These are phyloP conservation scores for Incumbomyces delicatus DNA, from an alignment of 2,329 filamentous ascomycete genomes.

Conservation along the genomic window DNA sequence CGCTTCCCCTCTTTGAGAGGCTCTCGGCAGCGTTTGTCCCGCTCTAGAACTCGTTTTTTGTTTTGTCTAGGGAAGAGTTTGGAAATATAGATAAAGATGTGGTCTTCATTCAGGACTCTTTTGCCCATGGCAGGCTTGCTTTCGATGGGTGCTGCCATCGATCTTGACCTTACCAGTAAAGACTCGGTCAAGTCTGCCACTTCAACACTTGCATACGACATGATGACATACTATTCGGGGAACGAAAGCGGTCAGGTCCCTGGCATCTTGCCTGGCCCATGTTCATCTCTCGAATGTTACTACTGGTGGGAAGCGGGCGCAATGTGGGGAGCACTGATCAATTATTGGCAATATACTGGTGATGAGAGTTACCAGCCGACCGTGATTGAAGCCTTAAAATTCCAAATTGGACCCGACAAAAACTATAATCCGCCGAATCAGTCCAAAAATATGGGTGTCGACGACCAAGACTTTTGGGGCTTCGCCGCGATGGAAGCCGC, in stretches of 20 bases:
- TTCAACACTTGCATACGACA: constrained; percentile 25
- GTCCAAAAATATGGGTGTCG: constrained; percentile 28
- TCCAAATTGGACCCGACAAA: constrained; percentile 29
- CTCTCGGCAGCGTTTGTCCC: neutral
- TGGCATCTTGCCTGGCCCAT: constrained; percentile 26
- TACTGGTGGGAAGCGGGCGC: constrained; percentile 32
- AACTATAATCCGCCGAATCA: constrained; percentile 35
- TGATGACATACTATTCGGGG: constrained; percentile 28
- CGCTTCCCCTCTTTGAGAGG: neutral
- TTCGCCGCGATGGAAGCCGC: constrained; percentile 30
- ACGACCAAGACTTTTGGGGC: constrained; percentile 28
- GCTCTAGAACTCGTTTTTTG: neutral
- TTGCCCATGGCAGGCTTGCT: constrained; percentile 17
- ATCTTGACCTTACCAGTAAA: constrained; percentile 16
- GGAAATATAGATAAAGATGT: neutral
- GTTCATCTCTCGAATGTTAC: constrained; percentile 19
- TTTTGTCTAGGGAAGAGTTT: neutral
- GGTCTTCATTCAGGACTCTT: constrained; percentile 1
- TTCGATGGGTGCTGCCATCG: constrained; percentile 8
- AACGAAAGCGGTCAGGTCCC: constrained; percentile 24
- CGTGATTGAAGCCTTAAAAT: constrained; percentile 29
- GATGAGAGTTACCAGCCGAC: constrained; percentile 32
- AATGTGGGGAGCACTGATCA: constrained; percentile 29
- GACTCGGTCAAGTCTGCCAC: constrained; percentile 27
- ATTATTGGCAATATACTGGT: constrained; percentile 35